Evolutionary conservation across 805 yeast species (phyloP).

Genomic region (Candida jianshihensis): DNA sequence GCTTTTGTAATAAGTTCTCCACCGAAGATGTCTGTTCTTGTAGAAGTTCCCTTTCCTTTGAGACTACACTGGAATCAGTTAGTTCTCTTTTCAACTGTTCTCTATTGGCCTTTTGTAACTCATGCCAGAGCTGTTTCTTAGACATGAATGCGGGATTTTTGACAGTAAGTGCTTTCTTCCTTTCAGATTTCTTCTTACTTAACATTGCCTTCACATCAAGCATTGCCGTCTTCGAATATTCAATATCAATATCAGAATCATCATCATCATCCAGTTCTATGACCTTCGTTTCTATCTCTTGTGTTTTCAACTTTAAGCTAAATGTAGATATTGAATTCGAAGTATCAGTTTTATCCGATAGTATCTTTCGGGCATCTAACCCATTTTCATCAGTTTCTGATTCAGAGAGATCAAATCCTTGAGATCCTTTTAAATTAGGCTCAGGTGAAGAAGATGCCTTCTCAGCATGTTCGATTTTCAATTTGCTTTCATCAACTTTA

Average conservation of each 20-base stretch:
- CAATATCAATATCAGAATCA: constrained; percentile 17
- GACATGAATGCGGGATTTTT: constrained; percentile 12
- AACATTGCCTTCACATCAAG: constrained; percentile 29
- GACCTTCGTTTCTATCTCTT: neutral
- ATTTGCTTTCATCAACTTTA: constrained; percentile 1
- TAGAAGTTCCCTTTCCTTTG: constrained; percentile 26
- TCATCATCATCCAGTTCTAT: constrained; percentile 18
- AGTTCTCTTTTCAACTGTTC: constrained; percentile 46
- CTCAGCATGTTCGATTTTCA: neutral
- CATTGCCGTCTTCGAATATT: constrained; percentile 27
- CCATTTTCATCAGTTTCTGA: constrained; percentile 10
- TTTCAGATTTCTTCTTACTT: constrained; percentile 20
- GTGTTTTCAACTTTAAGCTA: constrained; percentile 2
- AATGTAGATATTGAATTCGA: neutral
- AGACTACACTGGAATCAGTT: constrained; percentile 36
- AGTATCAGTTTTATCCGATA: neutral
- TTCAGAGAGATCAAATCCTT: constrained; percentile 5
- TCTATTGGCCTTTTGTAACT: constrained; percentile 37
- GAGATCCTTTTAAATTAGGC: neutral
- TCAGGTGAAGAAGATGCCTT: neutral
- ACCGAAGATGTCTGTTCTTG: constrained; percentile 15
- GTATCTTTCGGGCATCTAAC: constrained; percentile 5
- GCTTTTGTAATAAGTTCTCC: constrained; percentile 17
- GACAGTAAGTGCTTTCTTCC: constrained; percentile 5
- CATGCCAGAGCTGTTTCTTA: constrained; percentile 26